Percentiles rank a stretch among this genome's conserved stretches.
These are phyloP conservation scores for Phlebiopsis gigantea DNA, from an alignment of 768 basidiomycete genomes.

Conservation along the genomic window DNA sequence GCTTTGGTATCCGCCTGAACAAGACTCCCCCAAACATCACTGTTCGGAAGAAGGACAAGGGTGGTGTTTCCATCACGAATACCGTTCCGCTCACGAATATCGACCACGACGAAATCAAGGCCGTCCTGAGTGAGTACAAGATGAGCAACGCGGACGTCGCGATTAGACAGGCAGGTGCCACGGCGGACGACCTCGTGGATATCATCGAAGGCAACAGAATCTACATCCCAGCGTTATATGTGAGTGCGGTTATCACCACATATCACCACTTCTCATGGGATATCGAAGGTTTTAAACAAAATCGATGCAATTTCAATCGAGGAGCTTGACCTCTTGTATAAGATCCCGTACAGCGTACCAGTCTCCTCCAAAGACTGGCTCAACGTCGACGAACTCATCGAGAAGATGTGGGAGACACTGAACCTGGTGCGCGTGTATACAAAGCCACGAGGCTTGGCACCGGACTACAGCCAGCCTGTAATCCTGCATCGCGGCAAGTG, in stretches of 20 bases:
- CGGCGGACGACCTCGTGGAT: conserved; percentile 94
- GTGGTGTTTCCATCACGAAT: conserved; percentile 91
- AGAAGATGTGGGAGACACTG: conserved; percentile 90
- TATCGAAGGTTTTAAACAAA: conserved; percentile 62
- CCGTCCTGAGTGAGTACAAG: conserved; percentile 88
- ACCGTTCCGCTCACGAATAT: conserved; percentile 95
- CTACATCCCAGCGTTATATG: conserved; percentile 90
- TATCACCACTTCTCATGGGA: background rate
- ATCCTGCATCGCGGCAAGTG: conserved; percentile 65
- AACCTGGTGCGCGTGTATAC: conserved; percentile 95
- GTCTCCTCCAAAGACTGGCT: conserved; percentile 93
- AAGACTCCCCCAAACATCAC: conserved; percentile 87
- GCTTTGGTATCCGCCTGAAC: conserved; percentile 96
- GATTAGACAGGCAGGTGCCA: conserved; percentile 88
- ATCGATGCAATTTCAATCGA: conserved; percentile 99
- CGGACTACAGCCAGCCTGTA: conserved; percentile 89
- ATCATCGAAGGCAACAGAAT: conserved; percentile 96
- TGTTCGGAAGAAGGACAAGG: conserved; percentile 85
- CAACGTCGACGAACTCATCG: conserved; percentile 91
- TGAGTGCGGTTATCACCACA: conserved; percentile 33
- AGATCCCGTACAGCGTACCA: conserved; percentile 94
- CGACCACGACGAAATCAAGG: conserved; percentile 94
- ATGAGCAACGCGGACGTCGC: conserved; percentile 87
- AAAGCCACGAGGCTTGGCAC: conserved; percentile 85
- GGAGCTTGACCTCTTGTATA: conserved; percentile 88